Percentiles rank a stretch among this genome's conserved stretches.
These are phyloP conservation scores for Pseudopediastrum boryanum DNA, from an alignment of 139 green algal genomes.

Conservation along the genomic window DNA sequence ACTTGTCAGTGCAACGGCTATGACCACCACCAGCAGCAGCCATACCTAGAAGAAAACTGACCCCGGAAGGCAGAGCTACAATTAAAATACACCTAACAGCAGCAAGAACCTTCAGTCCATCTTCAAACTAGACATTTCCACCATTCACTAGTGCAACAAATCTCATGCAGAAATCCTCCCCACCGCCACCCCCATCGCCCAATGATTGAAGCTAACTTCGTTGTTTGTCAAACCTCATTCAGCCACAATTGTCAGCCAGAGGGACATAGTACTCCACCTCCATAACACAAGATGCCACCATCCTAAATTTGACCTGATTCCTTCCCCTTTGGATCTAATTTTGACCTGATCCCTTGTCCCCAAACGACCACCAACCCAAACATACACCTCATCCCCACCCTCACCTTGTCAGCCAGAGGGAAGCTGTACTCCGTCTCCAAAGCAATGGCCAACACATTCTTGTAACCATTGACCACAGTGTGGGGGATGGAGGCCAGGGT, in stretches of 20 bases:
- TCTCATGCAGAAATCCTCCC: neutral
- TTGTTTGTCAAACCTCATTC: too few species aligned
- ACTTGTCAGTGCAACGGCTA: neutral
- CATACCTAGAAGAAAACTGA: neutral
- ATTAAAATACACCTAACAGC: neutral
- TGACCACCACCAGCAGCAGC: neutral
- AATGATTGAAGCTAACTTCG: too few species aligned
- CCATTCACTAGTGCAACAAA: neutral
- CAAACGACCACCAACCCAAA: neutral
- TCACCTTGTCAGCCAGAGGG: constrained; percentile 88
- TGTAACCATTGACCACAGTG: constrained; percentile 97
- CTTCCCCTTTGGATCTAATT: too few species aligned
- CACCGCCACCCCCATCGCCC: neutral
- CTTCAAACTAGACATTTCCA: neutral
- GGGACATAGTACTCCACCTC: too few species aligned
- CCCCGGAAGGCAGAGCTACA: too few species aligned
- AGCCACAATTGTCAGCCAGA: too few species aligned
- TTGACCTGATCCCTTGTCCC: too few species aligned
- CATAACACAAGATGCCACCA: too few species aligned
- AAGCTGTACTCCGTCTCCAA: constrained; percentile 95
- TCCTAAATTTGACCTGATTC: too few species aligned
- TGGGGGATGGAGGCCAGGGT: constrained; percentile 92
- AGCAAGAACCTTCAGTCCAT: neutral
- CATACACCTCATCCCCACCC: neutral
- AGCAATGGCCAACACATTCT: constrained; percentile 96